These are phyloP conservation scores for Alternaria postmessia DNA, from an alignment of 2,329 filamentous ascomycete genomes.

Conservation along the genomic window DNA sequence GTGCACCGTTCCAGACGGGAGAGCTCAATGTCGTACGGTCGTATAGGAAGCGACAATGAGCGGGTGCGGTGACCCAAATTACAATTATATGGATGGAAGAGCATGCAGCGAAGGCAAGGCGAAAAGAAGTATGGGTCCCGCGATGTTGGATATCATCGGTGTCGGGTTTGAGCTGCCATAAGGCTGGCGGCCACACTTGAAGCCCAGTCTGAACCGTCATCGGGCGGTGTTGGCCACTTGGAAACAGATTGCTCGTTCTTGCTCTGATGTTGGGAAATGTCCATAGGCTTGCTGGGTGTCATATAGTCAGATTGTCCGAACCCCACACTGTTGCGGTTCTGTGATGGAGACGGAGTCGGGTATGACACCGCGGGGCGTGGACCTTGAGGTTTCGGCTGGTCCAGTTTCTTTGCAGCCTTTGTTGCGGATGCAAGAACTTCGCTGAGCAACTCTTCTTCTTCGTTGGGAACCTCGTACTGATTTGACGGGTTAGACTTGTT, in stretches of 20 bases:
- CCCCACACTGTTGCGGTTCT: conserved; percentile 78
- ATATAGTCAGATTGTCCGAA: conserved; percentile 72
- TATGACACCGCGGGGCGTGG: conserved; percentile 68
- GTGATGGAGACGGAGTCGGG: conserved; percentile 79
- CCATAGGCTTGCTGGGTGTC: conserved; percentile 73
- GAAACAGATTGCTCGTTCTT: conserved; percentile 60
- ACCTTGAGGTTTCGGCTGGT: conserved; percentile 56
- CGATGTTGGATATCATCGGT: conserved; percentile 38
- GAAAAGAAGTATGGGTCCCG: conserved; percentile 23
- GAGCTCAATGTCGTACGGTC: conserved; percentile 45
- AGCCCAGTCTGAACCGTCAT: conserved; percentile 86
- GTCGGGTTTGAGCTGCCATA: conserved; percentile 48
- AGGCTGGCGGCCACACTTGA: conserved; percentile 80
- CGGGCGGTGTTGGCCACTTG: conserved; percentile 95
- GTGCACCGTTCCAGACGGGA: conserved; percentile 51
- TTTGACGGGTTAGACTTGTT: conserved; percentile 75
- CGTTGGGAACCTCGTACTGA: conserved; percentile 92
- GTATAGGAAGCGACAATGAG: conserved; percentile 43
- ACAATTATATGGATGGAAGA: conserved; percentile 43
- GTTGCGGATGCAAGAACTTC: conserved; percentile 84
- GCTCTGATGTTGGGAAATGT: conserved; percentile 60
- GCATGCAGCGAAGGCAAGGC: conserved; percentile 37
- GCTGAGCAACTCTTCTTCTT: conserved; percentile 94
- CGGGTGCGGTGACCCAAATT: conserved; percentile 41
- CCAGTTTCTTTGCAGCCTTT: conserved; percentile 76